Evolutionary conservation across 1,139 yeast genomes (phyloP).

Genomic region (Scheffersomyces cryptocercus): DNA sequence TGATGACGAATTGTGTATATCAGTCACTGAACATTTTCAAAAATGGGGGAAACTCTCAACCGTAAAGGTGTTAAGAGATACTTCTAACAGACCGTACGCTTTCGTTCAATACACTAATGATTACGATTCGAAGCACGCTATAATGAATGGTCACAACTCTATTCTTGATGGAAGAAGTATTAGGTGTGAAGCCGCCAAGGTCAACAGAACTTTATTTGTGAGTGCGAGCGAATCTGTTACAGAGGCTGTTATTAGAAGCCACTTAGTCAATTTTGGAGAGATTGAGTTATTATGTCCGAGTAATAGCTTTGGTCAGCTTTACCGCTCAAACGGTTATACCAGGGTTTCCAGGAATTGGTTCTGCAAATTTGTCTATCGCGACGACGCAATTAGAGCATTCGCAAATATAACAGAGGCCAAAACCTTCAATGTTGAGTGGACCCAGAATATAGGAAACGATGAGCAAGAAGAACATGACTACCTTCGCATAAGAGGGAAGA

Average conservation of each 20-base stretch:
- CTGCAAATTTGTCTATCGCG: conserved; percentile 78
- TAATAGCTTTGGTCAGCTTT: conserved; percentile 36
- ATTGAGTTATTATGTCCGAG: conserved; percentile 66
- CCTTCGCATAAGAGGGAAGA: not conserved
- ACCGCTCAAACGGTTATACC: conserved; percentile 15
- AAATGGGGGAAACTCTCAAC: conserved; percentile 70
- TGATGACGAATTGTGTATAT: conserved; percentile 69
- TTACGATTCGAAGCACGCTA: conserved; percentile 68
- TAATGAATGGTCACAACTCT: conserved; percentile 68
- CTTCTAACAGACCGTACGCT: conserved; percentile 85
- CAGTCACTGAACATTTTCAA: conserved; percentile 65
- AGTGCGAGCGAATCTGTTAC: conserved; percentile 27
- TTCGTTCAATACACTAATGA: conserved; percentile 85
- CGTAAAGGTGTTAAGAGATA: conserved; percentile 87
- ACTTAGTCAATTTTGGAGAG: conserved; percentile 63
- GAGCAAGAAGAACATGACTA: conserved; percentile 5
- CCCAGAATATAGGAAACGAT: conserved; percentile 63
- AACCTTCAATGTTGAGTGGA: conserved; percentile 73
- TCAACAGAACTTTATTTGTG: conserved; percentile 77
- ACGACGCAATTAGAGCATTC: conserved; percentile 88
- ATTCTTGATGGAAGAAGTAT: conserved; percentile 71
- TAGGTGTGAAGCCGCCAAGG: conserved; percentile 89
- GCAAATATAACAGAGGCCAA: conserved; percentile 61
- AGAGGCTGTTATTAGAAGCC: conserved; percentile 33
- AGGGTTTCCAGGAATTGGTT: conserved; percentile 60